These are phyloP conservation scores for Narthecium ossifragum DNA, from an alignment of 106 monocot species.

Conservation along the genomic window DNA sequence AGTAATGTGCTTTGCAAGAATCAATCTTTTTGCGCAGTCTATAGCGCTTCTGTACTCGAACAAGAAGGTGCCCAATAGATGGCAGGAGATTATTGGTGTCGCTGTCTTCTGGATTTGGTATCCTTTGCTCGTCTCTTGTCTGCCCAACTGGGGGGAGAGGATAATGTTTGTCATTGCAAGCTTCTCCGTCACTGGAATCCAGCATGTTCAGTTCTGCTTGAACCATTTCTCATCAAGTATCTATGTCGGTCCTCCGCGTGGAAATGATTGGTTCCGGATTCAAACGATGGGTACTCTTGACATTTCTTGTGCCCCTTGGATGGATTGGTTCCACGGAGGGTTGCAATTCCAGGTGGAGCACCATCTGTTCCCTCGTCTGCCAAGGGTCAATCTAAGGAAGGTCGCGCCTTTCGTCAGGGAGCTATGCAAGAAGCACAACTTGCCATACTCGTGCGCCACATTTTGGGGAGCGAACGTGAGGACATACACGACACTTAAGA, in stretches of 20 bases:
- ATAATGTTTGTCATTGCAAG: slow-evolving; percentile 38
- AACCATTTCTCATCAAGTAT: slow-evolving; percentile 54
- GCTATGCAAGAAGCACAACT: slow-evolving; percentile 47
- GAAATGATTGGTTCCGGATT: slow-evolving; percentile 66
- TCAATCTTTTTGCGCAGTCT: slow-evolving; percentile 63
- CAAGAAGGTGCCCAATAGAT: slow-evolving; percentile 30
- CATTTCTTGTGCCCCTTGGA: slow-evolving; percentile 60
- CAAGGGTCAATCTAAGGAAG: slow-evolving; percentile 32
- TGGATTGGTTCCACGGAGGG: slow-evolving; percentile 82
- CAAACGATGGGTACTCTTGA: slow-evolving; percentile 57
- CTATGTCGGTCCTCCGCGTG: slow-evolving; percentile 42
- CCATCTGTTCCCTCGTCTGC: slow-evolving; percentile 56
- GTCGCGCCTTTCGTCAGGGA: slow-evolving; percentile 41
- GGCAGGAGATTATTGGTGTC: slow-evolving; percentile 40
- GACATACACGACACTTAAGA: slow-evolving; percentile 34
- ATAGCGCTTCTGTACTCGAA: slow-evolving; percentile 18
- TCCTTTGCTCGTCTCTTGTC: slow-evolving; percentile 45
- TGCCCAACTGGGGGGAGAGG: slow-evolving; percentile 54
- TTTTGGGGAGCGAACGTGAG: slow-evolving; percentile 40
- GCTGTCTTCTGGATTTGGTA: slow-evolving; percentile 63
- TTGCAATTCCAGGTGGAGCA: slow-evolving; percentile 68
- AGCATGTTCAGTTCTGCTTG: slow-evolving; percentile 66
- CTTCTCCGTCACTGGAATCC: slow-evolving; percentile 42
- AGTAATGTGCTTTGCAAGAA: slow-evolving; percentile 54
- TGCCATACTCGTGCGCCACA: slow-evolving; percentile 21